phyloP scores from a whole-genome alignment of 2,329 filamentous ascomycete genomes.

The Annulohypoxylon truncatum region DNA sequence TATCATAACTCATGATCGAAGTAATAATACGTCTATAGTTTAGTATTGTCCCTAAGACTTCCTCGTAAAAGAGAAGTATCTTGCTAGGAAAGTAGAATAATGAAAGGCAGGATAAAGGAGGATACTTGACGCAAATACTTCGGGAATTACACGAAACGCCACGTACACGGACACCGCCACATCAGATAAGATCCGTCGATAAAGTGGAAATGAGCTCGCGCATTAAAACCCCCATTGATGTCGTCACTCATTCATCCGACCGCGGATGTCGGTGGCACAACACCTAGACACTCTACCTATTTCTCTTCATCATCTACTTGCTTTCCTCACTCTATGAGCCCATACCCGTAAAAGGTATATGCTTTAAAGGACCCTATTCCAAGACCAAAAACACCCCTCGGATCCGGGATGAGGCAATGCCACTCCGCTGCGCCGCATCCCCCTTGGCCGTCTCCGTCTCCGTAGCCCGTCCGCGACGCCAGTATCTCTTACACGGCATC shows the following conservation, averaged over 20 bases:
- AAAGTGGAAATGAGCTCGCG: background rate
- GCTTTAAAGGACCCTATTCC: background rate
- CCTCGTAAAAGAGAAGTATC: background rate
- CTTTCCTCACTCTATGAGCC: background rate
- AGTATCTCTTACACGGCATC: conserved; percentile 29
- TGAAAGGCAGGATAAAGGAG: too few relatives aligned
- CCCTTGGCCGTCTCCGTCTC: conserved; percentile 41
- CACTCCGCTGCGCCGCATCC: conserved; percentile 55
- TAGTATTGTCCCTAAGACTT: background rate
- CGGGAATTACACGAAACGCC: background rate
- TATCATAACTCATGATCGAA: background rate
- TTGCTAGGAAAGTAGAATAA: background rate
- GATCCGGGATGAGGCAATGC: conserved; percentile 74
- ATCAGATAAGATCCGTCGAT: conserved; percentile 31
- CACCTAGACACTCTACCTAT: background rate
- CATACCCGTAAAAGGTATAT: background rate
- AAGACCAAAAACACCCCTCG: conserved; percentile 11
- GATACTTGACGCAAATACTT: too few relatives aligned
- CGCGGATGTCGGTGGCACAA: conserved; percentile 18
- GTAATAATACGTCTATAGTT: background rate
- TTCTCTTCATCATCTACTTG: background rate
- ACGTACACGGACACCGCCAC: conserved; percentile 22
- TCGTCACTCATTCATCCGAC: conserved; percentile 32
- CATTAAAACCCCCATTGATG: conserved; percentile 25
- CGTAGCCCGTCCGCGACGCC: conserved; percentile 39